Conservation (phyloP, 2,329 filamentous ascomycete species). For the Nakataea oryzae region DNA sequence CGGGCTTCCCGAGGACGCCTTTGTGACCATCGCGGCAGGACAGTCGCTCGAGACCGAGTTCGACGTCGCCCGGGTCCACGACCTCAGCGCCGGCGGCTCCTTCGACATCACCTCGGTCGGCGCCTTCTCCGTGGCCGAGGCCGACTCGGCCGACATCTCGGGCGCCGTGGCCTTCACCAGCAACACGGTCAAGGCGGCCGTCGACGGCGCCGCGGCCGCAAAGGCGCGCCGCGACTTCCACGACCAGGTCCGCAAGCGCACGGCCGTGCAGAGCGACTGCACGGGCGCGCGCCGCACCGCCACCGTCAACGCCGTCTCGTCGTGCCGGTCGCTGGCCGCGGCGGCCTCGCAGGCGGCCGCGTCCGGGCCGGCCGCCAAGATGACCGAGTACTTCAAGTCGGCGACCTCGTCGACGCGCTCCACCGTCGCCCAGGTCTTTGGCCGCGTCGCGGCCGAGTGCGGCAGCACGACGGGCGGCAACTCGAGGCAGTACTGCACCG, state of each 20-base stretch:
- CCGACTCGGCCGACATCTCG: conserved; percentile 38
- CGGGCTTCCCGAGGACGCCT: conserved; percentile 34
- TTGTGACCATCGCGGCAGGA: conserved; percentile 35
- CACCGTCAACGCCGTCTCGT: conserved; percentile 38
- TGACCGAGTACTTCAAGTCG: conserved; percentile 56
- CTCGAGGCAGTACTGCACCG: conserved; percentile 48
- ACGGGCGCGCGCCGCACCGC: conserved; percentile 31
- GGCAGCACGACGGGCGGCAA: conserved; percentile 32
- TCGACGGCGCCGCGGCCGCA: conserved; percentile 46
- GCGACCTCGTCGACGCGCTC: conserved; percentile 31
- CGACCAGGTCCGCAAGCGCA: conserved; percentile 33
- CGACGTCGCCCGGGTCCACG: conserved; percentile 44
- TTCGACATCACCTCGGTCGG: conserved; percentile 47
- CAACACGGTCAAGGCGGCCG: conserved; percentile 44
- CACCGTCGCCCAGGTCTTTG: conserved; percentile 40
- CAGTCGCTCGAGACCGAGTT: conserved; percentile 41
- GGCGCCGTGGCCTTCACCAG: conserved; percentile 46
- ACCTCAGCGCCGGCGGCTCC: conserved; percentile 37
- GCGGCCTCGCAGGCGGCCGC: conserved; percentile 39
- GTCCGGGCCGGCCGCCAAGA: conserved; percentile 35
- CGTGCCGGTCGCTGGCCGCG: conserved; percentile 42
- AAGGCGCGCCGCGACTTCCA: conserved; percentile 33
- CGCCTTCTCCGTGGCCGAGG: conserved; percentile 42
- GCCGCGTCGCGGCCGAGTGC: conserved; percentile 44
- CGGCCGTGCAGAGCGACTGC: conserved; percentile 41